Base-by-base conservation (phyloP, 345 rosid species). In the Orychophragmus violaceus region DNA sequence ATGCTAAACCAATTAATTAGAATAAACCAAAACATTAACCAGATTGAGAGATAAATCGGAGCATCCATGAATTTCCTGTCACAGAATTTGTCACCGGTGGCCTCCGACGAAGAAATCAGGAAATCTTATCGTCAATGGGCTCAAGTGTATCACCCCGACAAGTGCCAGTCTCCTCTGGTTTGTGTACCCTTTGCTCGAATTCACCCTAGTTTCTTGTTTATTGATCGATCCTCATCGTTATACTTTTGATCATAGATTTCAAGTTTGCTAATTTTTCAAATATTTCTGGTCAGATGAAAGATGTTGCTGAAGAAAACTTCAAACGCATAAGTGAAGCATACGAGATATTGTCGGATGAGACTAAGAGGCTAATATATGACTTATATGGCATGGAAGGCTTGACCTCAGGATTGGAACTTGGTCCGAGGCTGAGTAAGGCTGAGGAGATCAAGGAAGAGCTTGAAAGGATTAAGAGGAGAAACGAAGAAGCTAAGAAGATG, bases 71-170 rank as follows among this genome's bases (percentile, higher is more conserved):
- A n/a, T n/a, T n/a, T n/a, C n/a, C n/a, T n/a, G n/a, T n/a, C n/a
- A n/a, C n/a, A n/a, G 28, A 87, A 94, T 74, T 78, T 95, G 8
- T 86, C 99, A 1, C 99, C 99, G 21, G 94, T 84, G 1, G 96
- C 99, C 22, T 80, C 98, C 76, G 84, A 84, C 44, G 98, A 95
- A 76, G 98, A 95, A 78, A 89, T 95, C 77, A 76, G 84, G 25
- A 85, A 77, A 61, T 85, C 99, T 66, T 89, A 91, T 75, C 97
- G 96, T 17, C 95, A 89, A 53, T 91, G 89, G 93, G 99, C 99
- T 36, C 99, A 91, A 82, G 84, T 95, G 24, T 95, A 95, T 66
- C 99, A 95, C 56, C 99, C 99, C 7, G 98, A 95, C 64, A 95
- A 95, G 74, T 84, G 79, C 76, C 98, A 87, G 55, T 84, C 84